Evolutionary conservation across 805 yeast genomes (phyloP), one percentile per base, ranked within the genome.

Genomic region (Myxozyma lipomycoides): DNA sequence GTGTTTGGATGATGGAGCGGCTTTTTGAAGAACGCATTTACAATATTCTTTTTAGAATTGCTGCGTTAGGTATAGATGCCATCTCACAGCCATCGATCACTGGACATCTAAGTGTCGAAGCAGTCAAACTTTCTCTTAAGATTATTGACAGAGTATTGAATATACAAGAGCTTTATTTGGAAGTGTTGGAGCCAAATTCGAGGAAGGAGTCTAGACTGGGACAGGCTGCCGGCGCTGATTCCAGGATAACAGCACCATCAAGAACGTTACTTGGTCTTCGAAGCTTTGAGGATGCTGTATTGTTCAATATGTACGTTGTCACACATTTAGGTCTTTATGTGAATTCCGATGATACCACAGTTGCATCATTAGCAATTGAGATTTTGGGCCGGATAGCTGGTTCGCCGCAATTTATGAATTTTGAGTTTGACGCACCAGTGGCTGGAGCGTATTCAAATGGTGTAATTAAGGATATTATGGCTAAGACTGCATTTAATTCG

Each of bases 241-340:
- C 37, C 39, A 21, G 51, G 37, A 48, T 40, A 15, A 36, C 58
- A 36, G 43, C 83, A 85, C 4, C 74, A 81, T 1, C 82, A 77
- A 59, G 89, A 86, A 42, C 49, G 5, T 38, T 46, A 10, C 36
- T 48, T 3, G 58, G 59, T 0, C 63, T 82, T 5, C 68, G 76
- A 12, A 76, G 84, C 2, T 85, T 86, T 58, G 81, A 74, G 61
- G 95, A 87, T 61, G 83, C 90, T 0, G 69, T 90, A 6, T 68
- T 86, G 22, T 80, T 82, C 65, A 78, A 85, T 54, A 68, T 89
- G n/a, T 78, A 88, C 0, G 69, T 85, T 7, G 75, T 90, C 21
- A 86, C 86, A 0, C 85, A 85, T 56, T 65, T 89, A 40, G 84
- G 93, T 0, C 67, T 89, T 17, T 87, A 86, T 61, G 80, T 84